Evolutionary conservation across 2,329 filamentous ascomycete genomes (phyloP), one percentile per base, ranked within the genome.

Genomic region (Diaporthe sp.): DNA sequence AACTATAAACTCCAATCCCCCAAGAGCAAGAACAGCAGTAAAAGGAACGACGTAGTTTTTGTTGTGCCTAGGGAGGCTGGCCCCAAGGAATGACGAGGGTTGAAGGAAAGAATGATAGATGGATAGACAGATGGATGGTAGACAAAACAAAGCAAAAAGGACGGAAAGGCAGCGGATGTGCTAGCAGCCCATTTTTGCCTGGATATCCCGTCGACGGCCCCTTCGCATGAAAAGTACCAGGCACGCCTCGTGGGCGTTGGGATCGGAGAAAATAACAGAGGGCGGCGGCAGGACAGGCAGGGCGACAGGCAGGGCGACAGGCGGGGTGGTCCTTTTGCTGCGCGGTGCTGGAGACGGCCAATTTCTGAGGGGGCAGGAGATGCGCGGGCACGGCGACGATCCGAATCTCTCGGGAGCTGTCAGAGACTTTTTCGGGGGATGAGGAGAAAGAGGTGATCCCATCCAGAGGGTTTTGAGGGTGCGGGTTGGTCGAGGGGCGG

Each of bases 151-250:
- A 71, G 44, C 46, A 61, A 73, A 28, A 68, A 49, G 34, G 25
- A 42, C 55, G 25, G 25, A 53, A 73, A 51, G 67, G 62, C 58
- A 65, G 58, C 62, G 28, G n/a, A 55, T 46, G 22, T 70, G 71
- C 71, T 74, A 76, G 62, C 42, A 70, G 62, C 58, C 71, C 74
- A 76, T 76, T 60, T 74, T 74, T 42, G 74, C 31, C 58, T 67
- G 68, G 46, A 60, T 73, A 55, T 42, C 22, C 28, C 44, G 28
- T 73, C 39, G 25, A 53, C 71, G 44, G n/a, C 60, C 28, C 42
- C 70, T 57, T 31, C 61, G 22, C 19, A 15, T 31, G 57, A 72
- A 53, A 51, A 72, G 62, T 55, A 55, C 25, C 25, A 31, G 53
- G 53, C n/a, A 34, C 37, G 62, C 44, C 62, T 68, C 62, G 62